A percentile compares a stretch with the other conserved stretches of the same genome.
Evolutionary conservation across 1,139 yeast species (phyloP).

Genomic region (Petasospora fabianii): DNA sequence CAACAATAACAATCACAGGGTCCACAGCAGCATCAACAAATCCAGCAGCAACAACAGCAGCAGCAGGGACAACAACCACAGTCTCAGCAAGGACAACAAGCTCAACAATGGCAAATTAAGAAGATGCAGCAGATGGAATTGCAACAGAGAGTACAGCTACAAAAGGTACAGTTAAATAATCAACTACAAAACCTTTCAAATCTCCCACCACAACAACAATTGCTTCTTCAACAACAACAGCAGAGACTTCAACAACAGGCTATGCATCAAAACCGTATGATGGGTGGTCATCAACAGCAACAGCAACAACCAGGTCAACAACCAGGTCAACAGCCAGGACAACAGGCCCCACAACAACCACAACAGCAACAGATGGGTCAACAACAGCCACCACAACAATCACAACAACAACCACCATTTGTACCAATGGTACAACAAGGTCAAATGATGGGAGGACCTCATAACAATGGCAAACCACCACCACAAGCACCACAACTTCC

Average conservation of each 20-base stretch:
- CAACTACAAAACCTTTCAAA: constrained; percentile 18
- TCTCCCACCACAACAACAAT: constrained; percentile 21
- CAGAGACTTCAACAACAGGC: constrained; percentile 16
- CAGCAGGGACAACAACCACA: neutral
- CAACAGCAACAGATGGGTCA: constrained; percentile 6
- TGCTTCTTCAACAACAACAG: constrained; percentile 16
- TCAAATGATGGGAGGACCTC: constrained; percentile 2
- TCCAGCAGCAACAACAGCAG: neutral
- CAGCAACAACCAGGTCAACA: constrained; percentile 12
- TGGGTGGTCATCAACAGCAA: constrained; percentile 11
- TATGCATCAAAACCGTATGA: constrained; percentile 8
- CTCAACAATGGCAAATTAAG: constrained; percentile 21
- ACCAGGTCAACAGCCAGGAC: constrained; percentile 10
- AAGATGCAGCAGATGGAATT: constrained; percentile 23
- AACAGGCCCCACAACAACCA: constrained; percentile 11
- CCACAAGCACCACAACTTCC: constrained; percentile 12
- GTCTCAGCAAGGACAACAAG: constrained; percentile 11
- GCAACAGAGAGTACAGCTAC: constrained; percentile 25
- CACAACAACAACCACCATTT: constrained; percentile 5
- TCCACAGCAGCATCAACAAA: constrained; percentile 4
- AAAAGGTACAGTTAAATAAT: constrained; percentile 22
- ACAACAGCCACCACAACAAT: constrained; percentile 5
- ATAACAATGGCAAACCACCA: constrained; percentile 1
- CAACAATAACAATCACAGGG: neutral
- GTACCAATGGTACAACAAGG: constrained; percentile 7